Evolutionary conservation across 805 yeast species (phyloP), one percentile per base, ranked within the genome.

Genomic region (Kregervanrija delftensis): DNA sequence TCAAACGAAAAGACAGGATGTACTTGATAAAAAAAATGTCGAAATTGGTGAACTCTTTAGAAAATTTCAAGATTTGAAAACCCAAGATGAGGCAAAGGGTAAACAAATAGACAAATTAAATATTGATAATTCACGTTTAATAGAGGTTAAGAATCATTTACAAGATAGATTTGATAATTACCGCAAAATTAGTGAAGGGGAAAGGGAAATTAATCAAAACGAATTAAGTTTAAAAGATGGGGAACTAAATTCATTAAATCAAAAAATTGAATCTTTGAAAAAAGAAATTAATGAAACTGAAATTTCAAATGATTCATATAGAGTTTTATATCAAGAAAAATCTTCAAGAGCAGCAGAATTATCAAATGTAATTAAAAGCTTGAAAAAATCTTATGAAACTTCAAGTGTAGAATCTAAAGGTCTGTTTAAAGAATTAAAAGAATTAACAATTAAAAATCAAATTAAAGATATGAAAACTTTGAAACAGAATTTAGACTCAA

Each of bases 311-410:
- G 60, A 58, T 13, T 45, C 42, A 4, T 50, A 72, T 30, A 58
- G 83, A 46, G 35, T 48, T 1, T 44, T 59, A n/a, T 77, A 77
- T 50, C 82, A 76, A 55, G 40, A 47, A 4, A 55, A 55, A 8
- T 75, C 81, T 0, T 64, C 76, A 1, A 42, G 49, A n/a, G 80
- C 81, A 3, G 77, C 77, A 0, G 74, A 70, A 34, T 47, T 59
- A 39, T 66, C 77, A 1, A 53, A 57, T 3, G 30, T 35, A 6
- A 34, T 66, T 3, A 56, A 58, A 15, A 35, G 49, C 0, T 35
- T 62, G n/a, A 60, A 62, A 34, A 46, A 50, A 4, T 40, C 45
- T 4, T 55, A 54, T 15, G 64, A 61, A 2, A 35, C 37, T 9
- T 42, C 73, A 17, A 50, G 57, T 16, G 49, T 50, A 9, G 63